Conservation (phyloP, 179 eudicot species). For the Gypsophila paniculata region DNA sequence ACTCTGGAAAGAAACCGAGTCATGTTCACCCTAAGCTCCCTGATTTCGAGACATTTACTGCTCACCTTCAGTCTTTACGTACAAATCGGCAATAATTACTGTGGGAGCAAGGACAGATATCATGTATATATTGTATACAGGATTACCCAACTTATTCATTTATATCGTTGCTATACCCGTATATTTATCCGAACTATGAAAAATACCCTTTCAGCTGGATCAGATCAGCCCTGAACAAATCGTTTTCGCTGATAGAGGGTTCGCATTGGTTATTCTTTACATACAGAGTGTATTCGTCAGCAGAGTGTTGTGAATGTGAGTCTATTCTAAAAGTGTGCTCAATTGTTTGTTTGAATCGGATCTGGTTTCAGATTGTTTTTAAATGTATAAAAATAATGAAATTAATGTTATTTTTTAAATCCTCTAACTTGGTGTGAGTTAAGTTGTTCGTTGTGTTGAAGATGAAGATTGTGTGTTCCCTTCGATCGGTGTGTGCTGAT, state of each 20-base stretch:
- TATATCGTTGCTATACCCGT: background rate
- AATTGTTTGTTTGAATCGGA: background rate
- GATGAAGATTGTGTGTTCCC: too few relatives aligned
- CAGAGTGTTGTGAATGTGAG: constrained; percentile 6
- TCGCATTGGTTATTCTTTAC: background rate
- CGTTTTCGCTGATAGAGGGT: background rate
- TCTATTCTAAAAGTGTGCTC: background rate
- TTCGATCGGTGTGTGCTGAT: too few relatives aligned
- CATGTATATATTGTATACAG: constrained; percentile 17
- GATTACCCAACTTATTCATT: background rate
- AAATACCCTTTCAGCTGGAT: background rate
- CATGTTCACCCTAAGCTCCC: constrained; percentile 99
- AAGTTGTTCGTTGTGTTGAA: too few relatives aligned
- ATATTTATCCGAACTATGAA: background rate
- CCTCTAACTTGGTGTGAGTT: too few relatives aligned
- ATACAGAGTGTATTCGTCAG: background rate
- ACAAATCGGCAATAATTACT: constrained; percentile 27
- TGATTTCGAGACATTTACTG: constrained; percentile 66
- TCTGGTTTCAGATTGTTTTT: background rate
- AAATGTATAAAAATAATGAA: too few relatives aligned
- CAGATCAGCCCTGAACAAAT: background rate
- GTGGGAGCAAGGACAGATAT: constrained; percentile 15
- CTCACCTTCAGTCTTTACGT: constrained; percentile 53
- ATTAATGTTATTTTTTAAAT: too few relatives aligned
- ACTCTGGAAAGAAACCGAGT: constrained; percentile 49